A percentile compares a stretch with the other conserved stretches of the same genome.
phyloP scores from a whole-genome alignment of 2,329 filamentous ascomycete species.

The Aspergillus aculeatinus region DNA sequence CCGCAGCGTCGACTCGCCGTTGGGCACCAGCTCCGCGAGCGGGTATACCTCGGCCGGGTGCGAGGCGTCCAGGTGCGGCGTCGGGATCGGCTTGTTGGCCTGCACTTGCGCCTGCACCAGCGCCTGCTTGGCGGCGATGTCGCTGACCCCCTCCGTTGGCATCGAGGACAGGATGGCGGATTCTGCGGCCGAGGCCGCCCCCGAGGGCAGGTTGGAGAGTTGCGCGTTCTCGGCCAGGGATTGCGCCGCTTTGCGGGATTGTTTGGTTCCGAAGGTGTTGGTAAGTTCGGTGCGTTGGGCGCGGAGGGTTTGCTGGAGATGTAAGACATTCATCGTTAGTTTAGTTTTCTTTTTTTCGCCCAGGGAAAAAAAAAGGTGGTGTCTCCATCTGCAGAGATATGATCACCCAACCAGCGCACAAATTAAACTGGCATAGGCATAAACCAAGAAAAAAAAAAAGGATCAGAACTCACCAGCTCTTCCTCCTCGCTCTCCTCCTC shows the following conservation, averaged over 20 bases:
- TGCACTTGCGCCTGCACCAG: constrained; percentile 44
- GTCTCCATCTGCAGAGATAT: too few relatives aligned
- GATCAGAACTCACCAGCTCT: constrained; percentile 26
- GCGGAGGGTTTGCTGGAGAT: constrained; percentile 37
- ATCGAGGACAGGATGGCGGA: constrained; percentile 46
- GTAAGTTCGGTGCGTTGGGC: constrained; percentile 45
- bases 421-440: too few relatives aligned
- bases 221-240: constrained; percentile 50
- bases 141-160: constrained; percentile 34
- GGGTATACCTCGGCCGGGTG: constrained; percentile 49
- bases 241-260: constrained; percentile 50
- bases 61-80: constrained; percentile 42
- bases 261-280: constrained; percentile 52
- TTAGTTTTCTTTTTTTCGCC: neutral
- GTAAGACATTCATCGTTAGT: neutral
- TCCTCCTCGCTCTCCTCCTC: constrained; percentile 30
- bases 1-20: constrained; percentile 41
- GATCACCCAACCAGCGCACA: too few relatives aligned
- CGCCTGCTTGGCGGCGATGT: constrained; percentile 33
- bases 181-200: constrained; percentile 39
- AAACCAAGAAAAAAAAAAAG: neutral
- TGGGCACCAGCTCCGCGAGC: constrained; percentile 43
- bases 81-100: constrained; percentile 48
- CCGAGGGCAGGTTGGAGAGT: constrained; percentile 40
- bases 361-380: too few relatives aligned